Evolutionary conservation across 306 rosid genomes (phyloP), one percentile per base, ranked within the genome.

Genomic region (Malus fusca): DNA sequence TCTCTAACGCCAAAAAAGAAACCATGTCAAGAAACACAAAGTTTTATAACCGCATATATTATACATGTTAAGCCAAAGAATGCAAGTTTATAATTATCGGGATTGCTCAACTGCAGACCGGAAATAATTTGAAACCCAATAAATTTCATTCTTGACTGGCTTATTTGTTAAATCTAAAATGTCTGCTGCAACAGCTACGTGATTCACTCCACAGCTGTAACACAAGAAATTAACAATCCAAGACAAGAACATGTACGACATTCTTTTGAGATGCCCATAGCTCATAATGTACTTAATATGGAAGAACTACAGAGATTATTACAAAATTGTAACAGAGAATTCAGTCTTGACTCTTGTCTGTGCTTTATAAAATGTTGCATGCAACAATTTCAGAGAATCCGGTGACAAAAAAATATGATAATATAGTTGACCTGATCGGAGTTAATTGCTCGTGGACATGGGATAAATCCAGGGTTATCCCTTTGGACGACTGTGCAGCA

Each of bases 401-500:
- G 23, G 66, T 48, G 21, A 43, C 6, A 61, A 56, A 25, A 13
- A 15, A 25, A n/a, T 7, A 40, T 77, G 22, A 66, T 68, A 14
- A 71, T 33, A 15, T 75, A 33, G 40, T 76, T 81, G 69, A 92
- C 97, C 97, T 95, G 87, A 89, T 88, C 79, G 90, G 93, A 75
- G 90, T 69, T 78, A 82, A 75, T 78, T 89, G 91, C 82, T 87
- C 87, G 58, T 80, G 84, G 48, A 77, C 77, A 78, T 74, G 82
- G 69, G 91, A 62, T 56, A 78, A 63, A 79, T 81, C 85, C 69
- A 59, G 78, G 74, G 80, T 84, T 80, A 95, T 92, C 85, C 99
- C 97, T 82, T 85, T 88, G 23, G 99, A 85, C 66, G 90, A 84
- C 72, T 87, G 93, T 8, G 99, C 99, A 9, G 98, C 98, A 58